A percentile compares a stretch with the other conserved stretches of the same genome.
Conservation (phyloP, 495 filamentous ascomycete species). For the Clavariopsis aquatica region DNA sequence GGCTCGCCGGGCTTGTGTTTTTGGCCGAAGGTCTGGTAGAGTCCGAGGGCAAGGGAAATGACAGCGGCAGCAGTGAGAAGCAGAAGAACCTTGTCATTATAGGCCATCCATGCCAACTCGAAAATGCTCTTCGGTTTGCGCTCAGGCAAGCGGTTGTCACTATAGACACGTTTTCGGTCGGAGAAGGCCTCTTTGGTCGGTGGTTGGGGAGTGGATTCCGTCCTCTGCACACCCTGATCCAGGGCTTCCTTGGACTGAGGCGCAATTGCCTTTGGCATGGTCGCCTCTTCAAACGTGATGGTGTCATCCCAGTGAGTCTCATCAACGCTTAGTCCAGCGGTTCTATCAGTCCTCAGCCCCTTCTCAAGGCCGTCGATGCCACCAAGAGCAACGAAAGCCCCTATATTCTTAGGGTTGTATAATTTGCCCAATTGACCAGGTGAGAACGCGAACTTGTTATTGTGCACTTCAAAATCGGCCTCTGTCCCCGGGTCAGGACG, state of each 20-base stretch:
- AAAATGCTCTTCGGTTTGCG: slow-evolving; percentile 72
- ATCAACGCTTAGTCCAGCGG: slow-evolving; percentile 71
- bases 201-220: slow-evolving; percentile 38
- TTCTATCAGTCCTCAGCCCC: slow-evolving; percentile 69
- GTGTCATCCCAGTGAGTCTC: slow-evolving; percentile 64
- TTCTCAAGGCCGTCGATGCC: slow-evolving; percentile 74
- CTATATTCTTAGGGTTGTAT: slow-evolving; percentile 76
- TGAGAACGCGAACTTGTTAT: slow-evolving; percentile 81
- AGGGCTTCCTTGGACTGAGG: slow-evolving; percentile 3
- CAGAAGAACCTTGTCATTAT: slow-evolving; percentile 81
- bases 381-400: slow-evolving; percentile 76
- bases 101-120: slow-evolving; percentile 76
- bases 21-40: slow-evolving; percentile 61
- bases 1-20: slow-evolving; percentile 40
- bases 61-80: slow-evolving; percentile 75
- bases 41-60: slow-evolving; percentile 80
- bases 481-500: slow-evolving; percentile 71
- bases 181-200: slow-evolving; percentile 49
- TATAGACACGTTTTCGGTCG: slow-evolving; percentile 70
- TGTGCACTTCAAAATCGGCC: slow-evolving; percentile 67
- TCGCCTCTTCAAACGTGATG: slow-evolving; percentile 72
- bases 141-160: slow-evolving; percentile 68
- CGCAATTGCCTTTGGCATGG: slow-evolving; percentile 9
- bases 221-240: slow-evolving; percentile 33
- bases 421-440: slow-evolving; percentile 80